Evolutionary conservation across 2,329 filamentous ascomycete genomes (phyloP), one percentile per base, ranked within the genome.

Genomic region (Talaromyces verruculosus): DNA sequence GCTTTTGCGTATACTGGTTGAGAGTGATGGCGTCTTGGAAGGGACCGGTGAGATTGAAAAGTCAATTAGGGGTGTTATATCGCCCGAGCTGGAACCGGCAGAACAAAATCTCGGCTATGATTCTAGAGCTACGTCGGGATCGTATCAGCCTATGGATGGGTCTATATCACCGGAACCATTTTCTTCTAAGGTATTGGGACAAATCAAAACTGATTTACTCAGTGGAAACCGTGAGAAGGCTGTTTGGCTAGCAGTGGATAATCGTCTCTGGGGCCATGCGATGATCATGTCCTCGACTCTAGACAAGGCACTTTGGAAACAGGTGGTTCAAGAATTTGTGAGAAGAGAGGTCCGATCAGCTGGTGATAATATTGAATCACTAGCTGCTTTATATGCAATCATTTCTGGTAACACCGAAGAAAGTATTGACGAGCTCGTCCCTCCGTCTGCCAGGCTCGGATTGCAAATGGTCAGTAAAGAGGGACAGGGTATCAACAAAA

Each of bases 391-490:
- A 3, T 99, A 99, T 77, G 92, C 96, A 74, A 89, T 98, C 0
- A 89, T 99, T 67, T 95, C 93, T 28, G 94, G 95, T 0, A 99
- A 97, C 74, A 88, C 90, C 66, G 93, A 97, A 69, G 95, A 99
- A 71, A 96, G 93, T 70, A 89, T 98, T 17, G 95, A 99, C 76
- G 93, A 98, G 77, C 88, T 99, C 64, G 95, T 99, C 0, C 93
- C 95, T 5, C 89, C 90, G 2, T 96, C 96, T 70, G 95, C 95
- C 19, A 88, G 96, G 49, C 93, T 94, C 67, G 95, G 95, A 1
- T 88, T 97, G 70, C 92, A 96, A 76, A 90, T 99, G 80, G 85
- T 99, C 70, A 93, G 90, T 68, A 92, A 89, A 65, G 83, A 88
- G 65, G 82, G 86, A 6, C 80, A 83, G 7, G 86, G 84, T 1